Percentiles rank a stretch among this genome's conserved stretches.
Evolutionary conservation across 768 basidiomycete species (phyloP).

Genomic region (Lentinus tigrinus): DNA sequence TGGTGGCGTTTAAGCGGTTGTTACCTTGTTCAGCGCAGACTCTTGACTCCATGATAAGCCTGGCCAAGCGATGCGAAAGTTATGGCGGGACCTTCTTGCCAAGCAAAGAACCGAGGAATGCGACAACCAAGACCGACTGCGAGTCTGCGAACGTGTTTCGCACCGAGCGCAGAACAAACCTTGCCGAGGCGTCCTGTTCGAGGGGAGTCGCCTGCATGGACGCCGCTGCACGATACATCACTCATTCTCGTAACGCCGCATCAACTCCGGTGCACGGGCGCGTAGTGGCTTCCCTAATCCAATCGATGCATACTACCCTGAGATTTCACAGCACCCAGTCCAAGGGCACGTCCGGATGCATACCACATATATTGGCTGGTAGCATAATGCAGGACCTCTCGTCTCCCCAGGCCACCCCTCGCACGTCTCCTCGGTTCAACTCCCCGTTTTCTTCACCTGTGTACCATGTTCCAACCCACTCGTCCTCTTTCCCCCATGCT

Average conservation of each 20-base stretch:
- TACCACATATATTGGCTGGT: not conserved
- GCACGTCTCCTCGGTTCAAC: not conserved
- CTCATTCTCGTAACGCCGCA: not conserved
- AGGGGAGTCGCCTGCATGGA: not conserved
- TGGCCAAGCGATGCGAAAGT: not conserved
- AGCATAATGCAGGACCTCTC: not conserved
- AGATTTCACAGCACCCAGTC: not conserved
- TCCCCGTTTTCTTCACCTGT: not conserved
- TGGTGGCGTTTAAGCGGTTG: constrained; percentile 4
- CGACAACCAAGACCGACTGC: too few species aligned
- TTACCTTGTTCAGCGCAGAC: too few species aligned
- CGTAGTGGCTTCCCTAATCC: not conserved
- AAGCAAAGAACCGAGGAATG: too few species aligned
- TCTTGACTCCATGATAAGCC: not conserved
- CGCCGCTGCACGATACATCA: not conserved
- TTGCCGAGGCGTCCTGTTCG: not conserved
- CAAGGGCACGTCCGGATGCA: not conserved
- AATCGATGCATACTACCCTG: not conserved
- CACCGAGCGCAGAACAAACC: not conserved
- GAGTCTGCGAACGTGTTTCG: too few species aligned
- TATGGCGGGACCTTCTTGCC: not conserved
- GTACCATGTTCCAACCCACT: not conserved
- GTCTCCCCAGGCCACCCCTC: not conserved
- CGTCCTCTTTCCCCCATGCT: not conserved
- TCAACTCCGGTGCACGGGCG: not conserved